A percentile compares a stretch with the other conserved stretches of the same genome.
Evolutionary conservation across 2,329 filamentous ascomycete species (phyloP).

Genomic region (Geosmithia flava): DNA sequence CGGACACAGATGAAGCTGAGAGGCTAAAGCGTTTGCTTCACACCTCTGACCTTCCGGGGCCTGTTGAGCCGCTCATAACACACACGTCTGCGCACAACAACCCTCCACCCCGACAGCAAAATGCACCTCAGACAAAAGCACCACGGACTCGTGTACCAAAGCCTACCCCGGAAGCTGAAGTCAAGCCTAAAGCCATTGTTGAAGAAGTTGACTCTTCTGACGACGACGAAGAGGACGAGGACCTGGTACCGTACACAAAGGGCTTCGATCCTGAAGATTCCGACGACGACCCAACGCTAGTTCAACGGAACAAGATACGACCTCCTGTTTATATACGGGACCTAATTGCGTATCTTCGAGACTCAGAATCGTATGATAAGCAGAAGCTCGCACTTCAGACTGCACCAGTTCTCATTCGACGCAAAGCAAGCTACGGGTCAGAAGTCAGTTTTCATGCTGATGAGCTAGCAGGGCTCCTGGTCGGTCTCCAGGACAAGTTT

Average conservation of each 20-base stretch:
- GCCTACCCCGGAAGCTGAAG: conserved; percentile 14
- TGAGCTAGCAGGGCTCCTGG: conserved; percentile 64
- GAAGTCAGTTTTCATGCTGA: conserved; percentile 78
- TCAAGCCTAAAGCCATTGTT: conserved; percentile 35
- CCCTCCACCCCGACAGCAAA: conserved; percentile 3
- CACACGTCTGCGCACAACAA: not conserved
- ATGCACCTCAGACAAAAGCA: conserved; percentile 3
- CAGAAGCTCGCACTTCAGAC: conserved; percentile 69
- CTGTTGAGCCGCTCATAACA: conserved; percentile 24
- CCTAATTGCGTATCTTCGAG: conserved; percentile 64
- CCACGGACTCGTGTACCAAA: conserved; percentile 13
- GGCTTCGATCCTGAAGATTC: conserved; percentile 84
- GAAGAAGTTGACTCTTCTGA: conserved; percentile 51
- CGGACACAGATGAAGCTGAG: conserved; percentile 55
- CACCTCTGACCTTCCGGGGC: conserved; percentile 51
- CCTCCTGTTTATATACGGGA: conserved; percentile 87
- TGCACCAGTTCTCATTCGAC: conserved; percentile 68
- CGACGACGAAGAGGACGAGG: conserved; percentile 46
- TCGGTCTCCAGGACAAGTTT: conserved; percentile 76
- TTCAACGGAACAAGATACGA: conserved; percentile 70
- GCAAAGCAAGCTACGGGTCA: conserved; percentile 78
- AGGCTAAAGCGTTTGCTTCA: conserved; percentile 61
- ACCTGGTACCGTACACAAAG: conserved; percentile 69
- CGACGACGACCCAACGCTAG: conserved; percentile 80
- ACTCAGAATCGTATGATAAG: conserved; percentile 73